A percentile compares a stretch with the other conserved stretches of the same genome.
phyloP scores from a whole-genome alignment of 495 filamentous ascomycete species.

The Cercophora scortea region DNA sequence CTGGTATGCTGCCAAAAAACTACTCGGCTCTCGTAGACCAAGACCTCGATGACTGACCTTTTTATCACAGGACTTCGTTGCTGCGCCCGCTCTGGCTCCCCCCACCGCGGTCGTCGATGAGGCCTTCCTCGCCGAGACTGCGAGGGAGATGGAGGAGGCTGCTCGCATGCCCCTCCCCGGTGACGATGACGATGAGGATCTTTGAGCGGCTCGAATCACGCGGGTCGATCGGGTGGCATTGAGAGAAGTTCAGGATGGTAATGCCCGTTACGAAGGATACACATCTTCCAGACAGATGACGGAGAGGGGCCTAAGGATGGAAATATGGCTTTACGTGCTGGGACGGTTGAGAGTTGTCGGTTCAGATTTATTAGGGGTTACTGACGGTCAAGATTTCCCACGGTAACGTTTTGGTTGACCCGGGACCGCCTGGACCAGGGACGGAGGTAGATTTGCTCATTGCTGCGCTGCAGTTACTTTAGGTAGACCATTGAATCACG shows the following conservation, averaged over 20 bases:
- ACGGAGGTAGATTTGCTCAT: not conserved
- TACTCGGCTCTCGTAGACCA: too few species aligned
- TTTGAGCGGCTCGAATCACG: conserved; percentile 30
- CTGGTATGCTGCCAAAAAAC: conserved; percentile 52
- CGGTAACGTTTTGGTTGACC: not conserved
- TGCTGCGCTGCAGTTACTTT: not conserved
- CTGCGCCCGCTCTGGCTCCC: conserved; percentile 86
- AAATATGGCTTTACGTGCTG: not conserved
- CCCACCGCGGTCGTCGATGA: conserved; percentile 85
- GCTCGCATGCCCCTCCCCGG: conserved; percentile 81
- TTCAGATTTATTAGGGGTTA: not conserved
- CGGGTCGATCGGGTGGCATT: conserved; percentile 5
- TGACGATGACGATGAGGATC: conserved; percentile 75
- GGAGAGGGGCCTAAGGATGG: not conserved
- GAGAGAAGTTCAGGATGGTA: conserved; percentile 13
- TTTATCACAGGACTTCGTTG: conserved; percentile 79
- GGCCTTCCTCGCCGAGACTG: conserved; percentile 70
- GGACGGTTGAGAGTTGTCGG: not conserved
- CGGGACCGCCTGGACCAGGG: not conserved
- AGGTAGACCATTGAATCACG: not conserved
- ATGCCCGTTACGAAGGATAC: conserved; percentile 26
- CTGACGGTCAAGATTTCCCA: not conserved
- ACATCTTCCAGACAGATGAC: conserved; percentile 14
- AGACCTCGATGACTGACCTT: not conserved
- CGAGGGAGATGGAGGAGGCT: conserved; percentile 81